A percentile compares a stretch with the other conserved stretches of the same genome.
Conservation (phyloP, 768 basidiomycete genomes). For the Kwoniella europaea region DNA sequence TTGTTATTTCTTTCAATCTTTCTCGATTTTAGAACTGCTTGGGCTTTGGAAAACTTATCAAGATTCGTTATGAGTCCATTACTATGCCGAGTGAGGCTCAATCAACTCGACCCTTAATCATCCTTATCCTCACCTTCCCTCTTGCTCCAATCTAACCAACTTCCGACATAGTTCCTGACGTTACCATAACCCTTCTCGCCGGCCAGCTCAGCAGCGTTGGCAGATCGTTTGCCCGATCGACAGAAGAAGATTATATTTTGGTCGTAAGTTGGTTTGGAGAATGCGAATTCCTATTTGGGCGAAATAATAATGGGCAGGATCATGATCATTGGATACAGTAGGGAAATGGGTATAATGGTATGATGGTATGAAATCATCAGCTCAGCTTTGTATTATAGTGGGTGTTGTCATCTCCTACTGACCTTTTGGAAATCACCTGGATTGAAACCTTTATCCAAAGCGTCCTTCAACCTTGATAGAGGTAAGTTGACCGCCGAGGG, state of each 20-base stretch:
- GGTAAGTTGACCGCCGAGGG: slow-evolving; percentile 91
- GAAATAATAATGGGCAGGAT: slow-evolving; percentile 63
- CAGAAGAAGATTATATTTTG: slow-evolving; percentile 90
- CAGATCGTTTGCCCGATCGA: slow-evolving; percentile 81
- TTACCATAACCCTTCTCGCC: slow-evolving; percentile 79
- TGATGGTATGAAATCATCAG: too few species aligned
- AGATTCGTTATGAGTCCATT: too few species aligned
- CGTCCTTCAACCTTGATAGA: slow-evolving; percentile 72
- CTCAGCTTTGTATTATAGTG: too few species aligned
- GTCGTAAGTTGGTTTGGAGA: slow-evolving; percentile 58
- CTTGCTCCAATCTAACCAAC: slow-evolving; percentile 83
- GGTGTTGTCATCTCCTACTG: slow-evolving; percentile 3
- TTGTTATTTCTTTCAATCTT: too few species aligned
- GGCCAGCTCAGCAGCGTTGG: slow-evolving; percentile 80
- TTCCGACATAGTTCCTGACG: slow-evolving; percentile 77
- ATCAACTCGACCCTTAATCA: not conserved
- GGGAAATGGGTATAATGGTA: too few species aligned
- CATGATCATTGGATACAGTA: slow-evolving; percentile 3
- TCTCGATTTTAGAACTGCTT: too few species aligned
- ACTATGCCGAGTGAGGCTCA: too few species aligned
- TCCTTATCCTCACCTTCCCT: slow-evolving; percentile 56
- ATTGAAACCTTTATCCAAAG: slow-evolving; percentile 65
- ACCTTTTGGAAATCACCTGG: slow-evolving; percentile 55
- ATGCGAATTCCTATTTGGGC: slow-evolving; percentile 63
- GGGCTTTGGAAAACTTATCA: too few species aligned